Evolutionary conservation across 805 yeast genomes (phyloP).

Genomic region (Kazachstania bromeliacearum): DNA sequence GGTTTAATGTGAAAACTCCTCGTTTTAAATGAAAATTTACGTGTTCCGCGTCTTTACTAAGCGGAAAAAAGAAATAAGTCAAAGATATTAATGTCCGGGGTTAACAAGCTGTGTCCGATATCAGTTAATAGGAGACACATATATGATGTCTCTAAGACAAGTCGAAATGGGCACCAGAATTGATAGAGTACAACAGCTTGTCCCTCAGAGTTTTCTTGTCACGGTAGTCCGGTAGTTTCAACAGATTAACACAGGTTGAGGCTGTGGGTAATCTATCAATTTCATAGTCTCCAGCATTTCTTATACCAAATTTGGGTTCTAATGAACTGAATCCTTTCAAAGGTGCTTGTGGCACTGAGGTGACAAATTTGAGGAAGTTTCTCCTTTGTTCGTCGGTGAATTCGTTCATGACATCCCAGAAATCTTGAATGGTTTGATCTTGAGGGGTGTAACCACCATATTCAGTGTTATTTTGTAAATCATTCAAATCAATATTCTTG

Average conservation of each 20-base stretch:
- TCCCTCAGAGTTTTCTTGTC: constrained; percentile 45
- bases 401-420: constrained; percentile 73
- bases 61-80: too few relatives aligned
- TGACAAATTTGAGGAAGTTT: constrained; percentile 73
- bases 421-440: constrained; percentile 50
- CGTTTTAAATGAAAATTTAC: too few relatives aligned
- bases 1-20: too few relatives aligned
- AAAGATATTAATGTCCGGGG: too few relatives aligned
- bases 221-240: constrained; percentile 77
- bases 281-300: constrained; percentile 48
- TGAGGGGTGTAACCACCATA: constrained; percentile 52
- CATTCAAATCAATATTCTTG: constrained; percentile 58
- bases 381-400: constrained; percentile 53
- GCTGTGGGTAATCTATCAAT: constrained; percentile 72
- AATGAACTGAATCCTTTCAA: constrained; percentile 72
- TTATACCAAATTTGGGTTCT: constrained; percentile 70
- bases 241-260: constrained; percentile 82
- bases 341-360: constrained; percentile 89
- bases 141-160: constrained; percentile 47
- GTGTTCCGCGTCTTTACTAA: too few relatives aligned
- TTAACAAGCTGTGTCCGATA: too few relatives aligned
- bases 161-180: constrained; percentile 81
- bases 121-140: too few relatives aligned
- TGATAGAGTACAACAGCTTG: constrained; percentile 70
- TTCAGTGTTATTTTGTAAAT: constrained; percentile 52